Percentiles rank a stretch among this genome's conserved stretches.
phyloP scores from a whole-genome alignment of 2,329 filamentous ascomycete genomes.

The Dactylellina sp. region DNA sequence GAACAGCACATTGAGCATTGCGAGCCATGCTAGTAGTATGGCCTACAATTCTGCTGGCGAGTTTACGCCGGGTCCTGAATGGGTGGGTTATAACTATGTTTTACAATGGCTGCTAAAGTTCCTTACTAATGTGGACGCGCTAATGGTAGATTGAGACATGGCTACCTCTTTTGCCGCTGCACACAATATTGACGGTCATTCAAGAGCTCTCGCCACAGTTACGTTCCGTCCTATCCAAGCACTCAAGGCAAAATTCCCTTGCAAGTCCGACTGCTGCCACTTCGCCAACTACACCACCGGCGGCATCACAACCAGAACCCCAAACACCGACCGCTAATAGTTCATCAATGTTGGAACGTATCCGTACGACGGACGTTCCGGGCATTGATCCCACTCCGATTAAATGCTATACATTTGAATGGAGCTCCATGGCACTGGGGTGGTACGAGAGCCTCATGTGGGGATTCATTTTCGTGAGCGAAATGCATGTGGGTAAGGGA shows the following conservation, averaged over 20 bases:
- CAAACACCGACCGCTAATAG: slow-evolving; percentile 61
- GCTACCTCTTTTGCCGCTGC: slow-evolving; percentile 89
- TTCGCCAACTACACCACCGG: slow-evolving; percentile 65
- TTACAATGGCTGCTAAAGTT: too few species aligned
- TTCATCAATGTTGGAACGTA: slow-evolving; percentile 67
- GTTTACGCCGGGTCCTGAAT: slow-evolving; percentile 83
- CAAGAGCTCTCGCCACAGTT: slow-evolving; percentile 73
- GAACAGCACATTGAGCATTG: slow-evolving; percentile 86
- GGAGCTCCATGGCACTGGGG: slow-evolving; percentile 87
- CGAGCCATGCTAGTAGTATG: slow-evolving; percentile 69
- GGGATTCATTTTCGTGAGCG: slow-evolving; percentile 89
- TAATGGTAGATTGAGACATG: slow-evolving; percentile 81
- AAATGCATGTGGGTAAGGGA: slow-evolving; percentile 87
- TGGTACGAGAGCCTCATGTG: slow-evolving; percentile 97
- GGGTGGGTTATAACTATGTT: slow-evolving; percentile 71
- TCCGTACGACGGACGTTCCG: slow-evolving; percentile 73
- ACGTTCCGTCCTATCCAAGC: slow-evolving; percentile 67
- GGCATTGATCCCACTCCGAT: slow-evolving; percentile 80
- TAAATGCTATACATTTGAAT: slow-evolving; percentile 90
- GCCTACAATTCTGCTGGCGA: slow-evolving; percentile 70
- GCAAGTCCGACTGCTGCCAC: slow-evolving; percentile 62
- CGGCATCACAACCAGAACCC: slow-evolving; percentile 62
- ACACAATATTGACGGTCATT: slow-evolving; percentile 84
- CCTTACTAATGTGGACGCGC: neutral
- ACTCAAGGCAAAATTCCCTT: slow-evolving; percentile 62